Evolutionary conservation across 1,284 basidiomycete genomes (phyloP), one percentile per base, ranked within the genome.

Genomic region (Trichosporon faecale): DNA sequence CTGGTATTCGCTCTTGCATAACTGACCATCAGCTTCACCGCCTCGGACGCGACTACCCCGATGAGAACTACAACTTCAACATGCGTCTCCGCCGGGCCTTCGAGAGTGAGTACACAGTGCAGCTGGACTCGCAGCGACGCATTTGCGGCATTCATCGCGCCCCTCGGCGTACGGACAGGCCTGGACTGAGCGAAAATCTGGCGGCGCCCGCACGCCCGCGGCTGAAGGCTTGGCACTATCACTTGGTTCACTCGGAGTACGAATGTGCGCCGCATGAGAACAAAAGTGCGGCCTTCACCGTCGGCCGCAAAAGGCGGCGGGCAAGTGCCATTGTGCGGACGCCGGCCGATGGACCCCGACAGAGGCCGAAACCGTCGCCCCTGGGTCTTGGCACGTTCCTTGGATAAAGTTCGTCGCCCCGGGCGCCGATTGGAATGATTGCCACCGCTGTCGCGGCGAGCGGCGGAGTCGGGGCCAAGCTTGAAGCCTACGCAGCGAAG

Each of bases 21-120:
- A n/a, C 40, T 49, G 18, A 64, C 37, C 7, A 2, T 52, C 64
- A 84, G 82, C 76, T 84, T 18, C 82, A 84, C 76, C 77, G 83
- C 23, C 75, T 84, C 21, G 83, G 83, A 37, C 74, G 82, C 63
- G 83, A 84, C 68, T 84, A 84, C 71, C 83, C 83, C 44, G 83
- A 84, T 72, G 77, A 80, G 9, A 73, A 73, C 8, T 84, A 84
- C 72, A 79, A 79, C 49, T 84, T 84, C 77, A 83, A 83, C 73
- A 79, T 80, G 72, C 77, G 83, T 21, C 77, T 84, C 1, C 78
- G 83, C 35, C 73, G 83, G 35, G 81, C 82, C 1, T 84, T 80
- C 68, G 82, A 84, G 75, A 84, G 83, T 82, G 69, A 73, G 82
- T 75, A 31, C 25, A 31, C 4, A 16, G 27, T n/a, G 11, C 18